A percentile compares a stretch with the other conserved stretches of the same genome.
These are phyloP conservation scores for Talaromyces piceae DNA, from an alignment of 2,329 filamentous ascomycete species.

Conservation along the genomic window DNA sequence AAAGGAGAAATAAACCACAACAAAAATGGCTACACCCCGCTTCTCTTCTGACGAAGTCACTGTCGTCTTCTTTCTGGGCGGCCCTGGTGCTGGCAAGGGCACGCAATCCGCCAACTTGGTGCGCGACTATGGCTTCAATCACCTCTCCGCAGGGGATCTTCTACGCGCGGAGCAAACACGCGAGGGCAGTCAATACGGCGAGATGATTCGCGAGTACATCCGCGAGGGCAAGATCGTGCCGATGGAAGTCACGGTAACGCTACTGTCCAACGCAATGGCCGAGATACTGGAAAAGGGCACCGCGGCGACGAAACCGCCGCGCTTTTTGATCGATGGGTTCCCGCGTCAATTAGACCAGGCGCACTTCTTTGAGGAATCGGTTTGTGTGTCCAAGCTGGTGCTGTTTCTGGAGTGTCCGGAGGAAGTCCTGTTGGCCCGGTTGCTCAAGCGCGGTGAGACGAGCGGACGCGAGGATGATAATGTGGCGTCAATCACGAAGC, in stretches of 20 bases:
- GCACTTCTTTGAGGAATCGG: constrained; percentile 80
- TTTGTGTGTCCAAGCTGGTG: constrained; percentile 76
- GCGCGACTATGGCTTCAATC: constrained; percentile 78
- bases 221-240: constrained; percentile 91
- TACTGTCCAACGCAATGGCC: constrained; percentile 90
- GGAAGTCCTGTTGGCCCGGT: constrained; percentile 71
- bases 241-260: constrained; percentile 94
- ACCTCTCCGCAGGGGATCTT: constrained; percentile 88
- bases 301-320: constrained; percentile 43
- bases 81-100: constrained; percentile 91
- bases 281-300: constrained; percentile 51
- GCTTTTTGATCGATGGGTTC: constrained; percentile 78
- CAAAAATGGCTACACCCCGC: constrained; percentile 55
- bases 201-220: constrained; percentile 89
- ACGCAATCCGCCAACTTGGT: constrained; percentile 91
- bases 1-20: constrained; percentile 22
- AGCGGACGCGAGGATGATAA: constrained; percentile 91
- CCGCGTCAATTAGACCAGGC: constrained; percentile 97
- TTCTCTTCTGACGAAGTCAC: constrained; percentile 75
- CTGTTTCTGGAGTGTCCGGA: constrained; percentile 94
- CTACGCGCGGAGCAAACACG: constrained; percentile 90
- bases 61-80: constrained; percentile 94
- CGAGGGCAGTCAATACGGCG: constrained; percentile 77
- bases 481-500: constrained; percentile 88
- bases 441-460: constrained; percentile 87